Percentiles rank a stretch among this genome's conserved stretches.
Evolutionary conservation across 2,329 filamentous ascomycete species (phyloP).

Genomic region (Penicillium thymicola): DNA sequence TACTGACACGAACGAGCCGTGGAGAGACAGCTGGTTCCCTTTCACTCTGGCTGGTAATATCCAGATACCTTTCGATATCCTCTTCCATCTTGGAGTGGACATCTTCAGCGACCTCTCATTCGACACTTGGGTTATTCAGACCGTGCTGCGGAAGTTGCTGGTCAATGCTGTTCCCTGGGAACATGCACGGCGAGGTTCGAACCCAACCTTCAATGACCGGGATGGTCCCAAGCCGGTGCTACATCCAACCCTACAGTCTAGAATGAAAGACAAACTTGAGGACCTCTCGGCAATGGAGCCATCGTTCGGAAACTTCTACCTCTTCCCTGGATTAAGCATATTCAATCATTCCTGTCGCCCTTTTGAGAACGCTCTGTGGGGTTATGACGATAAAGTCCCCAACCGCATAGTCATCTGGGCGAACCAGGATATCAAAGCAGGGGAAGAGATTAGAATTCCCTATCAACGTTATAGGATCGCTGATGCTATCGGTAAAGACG

Average conservation of each 20-base stretch:
- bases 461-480: slow-evolving; percentile 14
- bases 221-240: slow-evolving; percentile 9
- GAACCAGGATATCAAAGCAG: slow-evolving; percentile 18
- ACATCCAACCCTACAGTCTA: slow-evolving; percentile 8
- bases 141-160: slow-evolving; percentile 32
- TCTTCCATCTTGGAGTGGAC: slow-evolving; percentile 34
- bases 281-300: slow-evolving; percentile 17
- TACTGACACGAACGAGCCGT: slow-evolving; percentile 5
- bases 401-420: slow-evolving; percentile 34
- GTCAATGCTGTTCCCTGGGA: slow-evolving; percentile 34
- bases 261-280: neutral
- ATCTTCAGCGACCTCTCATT: slow-evolving; percentile 38
- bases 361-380: slow-evolving; percentile 30
- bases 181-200: slow-evolving; percentile 9
- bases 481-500: neutral
- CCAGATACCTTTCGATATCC: slow-evolving; percentile 37
- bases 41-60: slow-evolving; percentile 37
- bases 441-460: slow-evolving; percentile 27
- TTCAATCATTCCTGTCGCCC: slow-evolving; percentile 30
- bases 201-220: slow-evolving; percentile 3
- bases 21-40: slow-evolving; percentile 24
- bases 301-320: slow-evolving; percentile 28
- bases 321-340: slow-evolving; percentile 33
- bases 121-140: slow-evolving; percentile 39
- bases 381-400: slow-evolving; percentile 26